Conservation (phyloP, 2,329 filamentous ascomycete species). For the Dothiorella sarmentorum region DNA sequence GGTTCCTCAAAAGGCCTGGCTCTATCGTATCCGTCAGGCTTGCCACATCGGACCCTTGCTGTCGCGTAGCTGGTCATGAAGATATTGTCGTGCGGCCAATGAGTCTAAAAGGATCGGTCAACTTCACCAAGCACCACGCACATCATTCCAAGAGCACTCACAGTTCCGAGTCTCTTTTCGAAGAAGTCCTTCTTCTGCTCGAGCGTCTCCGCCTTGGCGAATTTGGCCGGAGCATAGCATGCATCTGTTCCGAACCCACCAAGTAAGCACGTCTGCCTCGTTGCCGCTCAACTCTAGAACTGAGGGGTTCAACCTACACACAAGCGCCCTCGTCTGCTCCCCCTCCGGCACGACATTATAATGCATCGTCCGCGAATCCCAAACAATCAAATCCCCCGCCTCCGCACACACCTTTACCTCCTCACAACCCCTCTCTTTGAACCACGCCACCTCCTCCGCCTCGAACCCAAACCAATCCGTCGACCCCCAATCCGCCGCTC, state of each 20-base stretch:
- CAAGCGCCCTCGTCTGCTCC: constrained; percentile 23
- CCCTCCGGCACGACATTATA: constrained; percentile 35
- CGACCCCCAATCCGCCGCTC: constrained; percentile 31
- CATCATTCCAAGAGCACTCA: neutral
- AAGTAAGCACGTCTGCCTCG: no score
- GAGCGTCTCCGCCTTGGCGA: constrained; percentile 15
- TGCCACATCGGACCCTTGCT: neutral
- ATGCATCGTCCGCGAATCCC: constrained; percentile 49
- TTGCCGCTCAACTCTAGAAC: neutral
- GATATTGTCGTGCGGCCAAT: constrained; percentile 15
- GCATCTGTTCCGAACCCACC: neutral
- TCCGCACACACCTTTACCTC: constrained; percentile 41
- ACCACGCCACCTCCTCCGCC: constrained; percentile 44
- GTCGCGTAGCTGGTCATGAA: neutral
- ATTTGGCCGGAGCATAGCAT: constrained; percentile 9
- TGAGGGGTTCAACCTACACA: constrained; percentile 2
- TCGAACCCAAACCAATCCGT: constrained; percentile 44
- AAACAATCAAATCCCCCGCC: constrained; percentile 44
- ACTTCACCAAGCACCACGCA: no score
- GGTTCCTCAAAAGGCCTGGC: neutral
- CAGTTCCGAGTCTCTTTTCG: constrained; percentile 9
- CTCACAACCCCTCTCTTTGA: constrained; percentile 38
- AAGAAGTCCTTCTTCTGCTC: constrained; percentile 24
- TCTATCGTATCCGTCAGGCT: neutral
- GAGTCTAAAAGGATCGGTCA: neutral